These are phyloP conservation scores for Metschnikowia chrysomelidarum DNA, from an alignment of 805 yeast species.

Conservation along the genomic window DNA sequence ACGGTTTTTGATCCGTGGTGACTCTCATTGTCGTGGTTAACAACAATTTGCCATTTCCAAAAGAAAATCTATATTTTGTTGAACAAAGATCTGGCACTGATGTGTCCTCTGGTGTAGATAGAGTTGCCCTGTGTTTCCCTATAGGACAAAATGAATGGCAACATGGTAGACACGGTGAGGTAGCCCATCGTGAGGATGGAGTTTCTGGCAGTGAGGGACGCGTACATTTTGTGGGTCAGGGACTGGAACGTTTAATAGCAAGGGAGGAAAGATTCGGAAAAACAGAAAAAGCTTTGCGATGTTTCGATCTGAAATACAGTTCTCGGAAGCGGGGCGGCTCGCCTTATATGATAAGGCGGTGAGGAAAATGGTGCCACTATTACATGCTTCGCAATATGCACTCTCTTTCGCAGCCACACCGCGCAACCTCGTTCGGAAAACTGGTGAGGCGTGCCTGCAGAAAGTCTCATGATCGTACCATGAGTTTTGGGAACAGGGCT, in stretches of 20 bases:
- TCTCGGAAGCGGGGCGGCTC: too few species aligned
- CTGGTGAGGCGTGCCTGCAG: slow-evolving; percentile 3
- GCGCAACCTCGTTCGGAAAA: not conserved
- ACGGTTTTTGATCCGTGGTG: not conserved
- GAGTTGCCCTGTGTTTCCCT: slow-evolving; percentile 30
- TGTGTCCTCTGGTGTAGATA: slow-evolving; percentile 31
- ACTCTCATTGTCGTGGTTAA: not conserved
- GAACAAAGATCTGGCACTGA: slow-evolving; percentile 35
- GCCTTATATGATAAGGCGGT: slow-evolving; percentile 9
- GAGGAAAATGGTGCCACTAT: slow-evolving; percentile 14
- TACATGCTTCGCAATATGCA: slow-evolving; percentile 6
- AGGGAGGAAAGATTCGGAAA: not conserved
- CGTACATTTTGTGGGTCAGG: slow-evolving; percentile 18
- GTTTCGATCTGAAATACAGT: too few species aligned
- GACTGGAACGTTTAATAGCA: not conserved
- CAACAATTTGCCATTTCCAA: not conserved
- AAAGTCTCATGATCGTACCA: slow-evolving; percentile 6
- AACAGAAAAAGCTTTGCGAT: not conserved
- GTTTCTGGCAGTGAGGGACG: slow-evolving; percentile 24
- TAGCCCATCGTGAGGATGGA: slow-evolving; percentile 36
- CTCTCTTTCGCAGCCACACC: slow-evolving; percentile 19
- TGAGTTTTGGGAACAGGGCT: too few species aligned
- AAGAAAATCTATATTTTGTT: slow-evolving; percentile 27
- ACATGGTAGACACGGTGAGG: slow-evolving; percentile 38
- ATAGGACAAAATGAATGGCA: slow-evolving; percentile 41